Base-by-base conservation (phyloP, 2,329 filamentous ascomycete species). In the Beauveria asiatica region DNA sequence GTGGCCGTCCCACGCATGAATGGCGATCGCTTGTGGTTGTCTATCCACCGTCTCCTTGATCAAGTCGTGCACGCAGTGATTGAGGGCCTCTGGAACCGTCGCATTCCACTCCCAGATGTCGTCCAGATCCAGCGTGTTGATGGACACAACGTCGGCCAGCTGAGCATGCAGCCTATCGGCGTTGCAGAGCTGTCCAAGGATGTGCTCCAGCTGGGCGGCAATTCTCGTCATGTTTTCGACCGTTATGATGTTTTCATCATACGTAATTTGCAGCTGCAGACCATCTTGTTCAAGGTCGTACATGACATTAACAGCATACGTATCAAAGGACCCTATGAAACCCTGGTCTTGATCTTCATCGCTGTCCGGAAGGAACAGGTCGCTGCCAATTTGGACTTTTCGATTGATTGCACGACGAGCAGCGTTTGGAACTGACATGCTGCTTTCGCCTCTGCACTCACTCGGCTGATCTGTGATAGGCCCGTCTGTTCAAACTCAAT, bases 1-100 rank as follows among this genome's bases (percentile, higher is more conserved):
- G 3, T 42, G 11, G 5, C 64, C 64, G 57, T 70, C 68, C 67
- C 67, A 69, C 0, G 64, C 61, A 19, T 60, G 48, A 10, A 70
- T 60, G 11, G 68, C 67, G 5, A 30, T 53, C 13, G 57, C 54
- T 16, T 63, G 39, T 9, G 65, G 64, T 8, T 58, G 60, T 30
- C 23, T 60, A 2, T 49, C 11, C 11, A 41, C 39, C 11, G 37
- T 48, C 9, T 54, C 42, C 19, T 37, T 39, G 50, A 60, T 49
- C 16, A 60, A 30, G 1, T 46, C 30, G 41, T 60, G 57, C 30
- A 60, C 60, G 42, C 49, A 58, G 19, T 30, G 46, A 4, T 44
- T 19, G 9, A 46, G 46, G 11, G 55, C 33, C 21, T 51, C 42
- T 23, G 60, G 60, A 9, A 61, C 44, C 5, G 30, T 19, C 5